Evolutionary conservation across 2,329 filamentous ascomycete genomes (phyloP), one percentile per base, ranked within the genome.

Genomic region (Aspergillus awamori): DNA sequence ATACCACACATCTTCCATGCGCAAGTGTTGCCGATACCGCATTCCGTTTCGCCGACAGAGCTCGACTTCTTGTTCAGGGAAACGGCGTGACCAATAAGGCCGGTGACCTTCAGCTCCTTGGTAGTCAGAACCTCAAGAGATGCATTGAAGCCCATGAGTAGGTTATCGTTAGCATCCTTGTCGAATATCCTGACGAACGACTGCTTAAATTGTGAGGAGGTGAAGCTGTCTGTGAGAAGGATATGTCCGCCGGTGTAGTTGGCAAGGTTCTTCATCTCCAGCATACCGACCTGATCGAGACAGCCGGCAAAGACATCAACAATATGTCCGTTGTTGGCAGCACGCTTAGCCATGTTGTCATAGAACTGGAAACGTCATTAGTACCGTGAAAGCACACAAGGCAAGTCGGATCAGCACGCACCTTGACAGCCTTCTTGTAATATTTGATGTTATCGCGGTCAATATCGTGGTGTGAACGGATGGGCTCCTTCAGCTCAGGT

Each of bases 1-100:
- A 99, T 97, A 68, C 93, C 93, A 72, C 95, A 98, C 94, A 99
- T 97, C 81, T 99, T 99, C 95, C 95, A 99, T 3, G 93, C 94
- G 78, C 94, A 98, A 0, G 95, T 99, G 75, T 98, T 98, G 66
- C 95, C 95, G 70, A 99, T 97, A 72, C 95, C 95, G 71, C 94
- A 97, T 76, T 99, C 95, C 0, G 95, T 98, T 81, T 99, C 95
- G 57, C 95, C 95, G 11, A 99, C 95, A 1, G 93, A 97, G 8
- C 91, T 90, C 0, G 95, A 98, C 76, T 99, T 99, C 81, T 98
- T 99, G 83, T 98, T 98, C 69, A 97, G 83, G 2, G 94, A 98
- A 51, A 99, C 89, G 0, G 94, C 95, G 76, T 99, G 95, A 8
- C 95, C 95, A 70, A 99, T 99, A 39, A 99, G 83, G 57, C 95